phyloP scores from a whole-genome alignment of 2,329 filamentous ascomycete genomes.

The Ophiocordyceps camponoti-leonardi region DNA sequence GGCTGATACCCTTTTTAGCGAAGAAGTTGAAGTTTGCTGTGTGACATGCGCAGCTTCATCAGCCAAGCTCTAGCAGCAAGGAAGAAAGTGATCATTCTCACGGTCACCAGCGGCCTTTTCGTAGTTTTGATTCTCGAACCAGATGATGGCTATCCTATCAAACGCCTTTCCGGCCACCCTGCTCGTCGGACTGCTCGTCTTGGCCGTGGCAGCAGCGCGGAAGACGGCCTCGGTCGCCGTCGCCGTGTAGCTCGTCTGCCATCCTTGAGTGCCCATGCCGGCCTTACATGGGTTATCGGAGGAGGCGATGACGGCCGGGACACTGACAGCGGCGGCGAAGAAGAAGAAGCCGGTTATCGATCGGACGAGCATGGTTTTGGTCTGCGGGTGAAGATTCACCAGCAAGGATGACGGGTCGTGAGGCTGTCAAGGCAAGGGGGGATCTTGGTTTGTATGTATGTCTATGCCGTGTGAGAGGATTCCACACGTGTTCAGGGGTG shows the following conservation, averaged over 20 bases:
- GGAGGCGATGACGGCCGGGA: background rate
- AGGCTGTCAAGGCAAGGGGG: no score
- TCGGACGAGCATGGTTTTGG: background rate
- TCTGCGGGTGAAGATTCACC: no score
- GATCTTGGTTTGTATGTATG: no score
- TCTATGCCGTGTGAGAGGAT: no score
- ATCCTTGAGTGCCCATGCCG: conserved; percentile 4
- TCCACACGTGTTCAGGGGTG: no score
- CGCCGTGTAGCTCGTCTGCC: conserved; percentile 29
- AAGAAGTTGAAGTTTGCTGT: conserved; percentile 14
- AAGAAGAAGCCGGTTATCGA: no score
- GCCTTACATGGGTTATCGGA: background rate
- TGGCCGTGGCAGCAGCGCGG: conserved; percentile 40
- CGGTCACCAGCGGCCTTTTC: conserved; percentile 45
- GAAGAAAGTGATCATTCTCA: conserved; percentile 14
- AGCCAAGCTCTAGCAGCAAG: background rate
- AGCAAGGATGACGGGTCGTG: no score
- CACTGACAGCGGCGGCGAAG: background rate
- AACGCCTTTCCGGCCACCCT: conserved; percentile 55
- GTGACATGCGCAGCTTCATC: no score
- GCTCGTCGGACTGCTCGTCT: conserved; percentile 41
- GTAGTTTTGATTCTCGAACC: conserved; percentile 63
- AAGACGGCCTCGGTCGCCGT: conserved; percentile 32
- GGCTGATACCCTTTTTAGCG: conserved; percentile 12
- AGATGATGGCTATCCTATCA: conserved; percentile 55